Evolutionary conservation across 2,329 filamentous ascomycete genomes (phyloP), one percentile per base, ranked within the genome.

Genomic region (Dryadomyces quercivorus): DNA sequence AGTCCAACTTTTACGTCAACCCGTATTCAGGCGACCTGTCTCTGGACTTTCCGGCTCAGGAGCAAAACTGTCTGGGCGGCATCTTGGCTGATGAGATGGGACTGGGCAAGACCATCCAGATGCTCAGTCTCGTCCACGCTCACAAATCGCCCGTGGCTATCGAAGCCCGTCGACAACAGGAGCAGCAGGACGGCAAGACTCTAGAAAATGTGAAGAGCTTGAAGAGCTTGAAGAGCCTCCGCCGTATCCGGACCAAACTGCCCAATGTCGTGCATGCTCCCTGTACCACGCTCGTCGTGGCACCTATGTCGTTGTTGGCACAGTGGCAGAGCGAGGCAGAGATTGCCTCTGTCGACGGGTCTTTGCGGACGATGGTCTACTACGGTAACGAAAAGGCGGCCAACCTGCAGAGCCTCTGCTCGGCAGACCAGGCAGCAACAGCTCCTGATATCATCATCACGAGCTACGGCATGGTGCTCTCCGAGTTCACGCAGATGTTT

Each of bases 11-110:
- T 63, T 98, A 96, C 62, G 85, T 97, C 62, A 98, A 98, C 62
- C 92, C 92, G 0, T 98, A 98, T 67, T 96, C 91, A 7, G 93
- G 93, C 9, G 92, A 97, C 61, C 72, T 98, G 52, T 94, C 90
- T 2, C 73, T 97, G 0, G 83, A 95, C 6, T 98, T 98, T 60
- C 93, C 93, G 1, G 80, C 83, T 2, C 93, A 98, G 65, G 89
- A 97, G 63, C 93, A 97, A 64, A 88, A 94, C 65, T 98, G 93
- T 61, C 74, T 95, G 0, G 93, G 93, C 47, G 93, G 93, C 6
- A 88, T 98, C 55, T 73, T 98, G 45, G 93, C 93, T 9, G 93
- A 98, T 63, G 87, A 97, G 69, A 98, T 98, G 93, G 93, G 93
- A 49, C 75, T 98, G 2, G 93, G 93, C 38, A 98, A 98, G 72